Percentiles rank a stretch among this genome's conserved stretches.
Conservation (phyloP, 257 asterid species). For the Plectranthus barbatus region DNA sequence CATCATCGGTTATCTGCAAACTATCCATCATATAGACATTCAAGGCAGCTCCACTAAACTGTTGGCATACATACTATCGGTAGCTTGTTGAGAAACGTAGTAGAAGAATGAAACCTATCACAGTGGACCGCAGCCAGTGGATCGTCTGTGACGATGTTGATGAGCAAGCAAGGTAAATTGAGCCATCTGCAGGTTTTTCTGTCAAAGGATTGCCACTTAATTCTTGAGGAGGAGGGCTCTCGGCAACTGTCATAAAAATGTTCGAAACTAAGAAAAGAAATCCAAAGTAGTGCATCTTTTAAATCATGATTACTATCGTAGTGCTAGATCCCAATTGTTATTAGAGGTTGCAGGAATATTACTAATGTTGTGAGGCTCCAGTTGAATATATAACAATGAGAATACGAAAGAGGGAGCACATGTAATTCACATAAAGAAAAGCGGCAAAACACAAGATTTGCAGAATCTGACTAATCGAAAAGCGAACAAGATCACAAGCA, state of each 20-base stretch:
- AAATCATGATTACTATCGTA: neutral
- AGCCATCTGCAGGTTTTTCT: conserved; percentile 15
- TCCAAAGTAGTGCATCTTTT: neutral
- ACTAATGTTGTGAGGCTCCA: conserved; percentile 17
- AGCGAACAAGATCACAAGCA: too few species aligned
- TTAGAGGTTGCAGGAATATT: conserved; percentile 6
- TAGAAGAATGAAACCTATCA: conserved; percentile 7
- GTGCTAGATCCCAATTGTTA: too few species aligned
- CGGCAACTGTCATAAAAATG: conserved; percentile 23
- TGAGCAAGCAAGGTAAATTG: conserved; percentile 14
- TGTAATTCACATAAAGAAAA: neutral
- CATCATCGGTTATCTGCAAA: neutral
- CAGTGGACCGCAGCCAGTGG: neutral
- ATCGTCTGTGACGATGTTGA: conserved; percentile 12
- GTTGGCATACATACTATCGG: neutral
- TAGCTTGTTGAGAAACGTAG: neutral
- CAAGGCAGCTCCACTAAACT: neutral
- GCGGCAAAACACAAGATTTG: too few species aligned
- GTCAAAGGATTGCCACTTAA: conserved; percentile 10
- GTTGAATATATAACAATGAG: neutral
- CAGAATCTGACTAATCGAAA: too few species aligned
- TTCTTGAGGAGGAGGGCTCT: conserved; percentile 29
- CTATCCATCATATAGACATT: neutral
- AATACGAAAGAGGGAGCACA: neutral
- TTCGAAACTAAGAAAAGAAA: neutral